Base-by-base conservation (phyloP, 805 yeast genomes). In the Pichia cabralensis region DNA sequence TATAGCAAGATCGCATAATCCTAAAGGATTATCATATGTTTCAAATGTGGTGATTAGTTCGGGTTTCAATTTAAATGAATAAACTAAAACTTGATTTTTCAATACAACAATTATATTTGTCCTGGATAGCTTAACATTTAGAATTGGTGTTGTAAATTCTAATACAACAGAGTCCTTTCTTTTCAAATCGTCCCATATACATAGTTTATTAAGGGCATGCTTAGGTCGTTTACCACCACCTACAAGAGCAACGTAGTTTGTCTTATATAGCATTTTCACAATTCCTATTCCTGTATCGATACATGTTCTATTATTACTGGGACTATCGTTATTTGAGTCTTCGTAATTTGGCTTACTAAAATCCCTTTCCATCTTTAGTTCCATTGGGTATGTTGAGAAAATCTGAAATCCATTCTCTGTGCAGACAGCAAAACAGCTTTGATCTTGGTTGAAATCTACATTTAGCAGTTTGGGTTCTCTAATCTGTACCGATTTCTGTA, bases 181-280 rank as follows among this genome's bases (percentile, higher is more conserved):
- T 56, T 83, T 82, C 40, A 83, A 56, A 53, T 89, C 97, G 57
- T 89, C 96, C 95, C 96, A 92, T 13, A 89, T 77, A 23, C 85
- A 69, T 25, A 86, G 71, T 53, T 81, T 82, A 58, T 83, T 84
- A 45, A 73, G 66, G 1, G 95, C 81, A 48, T 74, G 83, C 41
- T 73, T 67, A 16, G 96, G 96, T 39, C 68, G 69, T 42, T 69
- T 67, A 2, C 96, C 96, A 13, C 96, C 96, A 1, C 96, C 96
- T 1, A 86, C 83, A 28, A 92, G 59, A 1, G 89, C 95, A 34
- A 89, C 66, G 52, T 86, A 88, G 58, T 89, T 89, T 0, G 96
- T 86, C 28, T 96, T 70, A 53, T 85, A 82, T 6, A 89, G 74
- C 95, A 89, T 84, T 29, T 78, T 64, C 2, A 81, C 74, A 22